Percentiles rank a stretch among this genome's conserved stretches.
These are phyloP conservation scores for Xylaria scruposa DNA, from an alignment of 495 filamentous ascomycete species.

Conservation along the genomic window DNA sequence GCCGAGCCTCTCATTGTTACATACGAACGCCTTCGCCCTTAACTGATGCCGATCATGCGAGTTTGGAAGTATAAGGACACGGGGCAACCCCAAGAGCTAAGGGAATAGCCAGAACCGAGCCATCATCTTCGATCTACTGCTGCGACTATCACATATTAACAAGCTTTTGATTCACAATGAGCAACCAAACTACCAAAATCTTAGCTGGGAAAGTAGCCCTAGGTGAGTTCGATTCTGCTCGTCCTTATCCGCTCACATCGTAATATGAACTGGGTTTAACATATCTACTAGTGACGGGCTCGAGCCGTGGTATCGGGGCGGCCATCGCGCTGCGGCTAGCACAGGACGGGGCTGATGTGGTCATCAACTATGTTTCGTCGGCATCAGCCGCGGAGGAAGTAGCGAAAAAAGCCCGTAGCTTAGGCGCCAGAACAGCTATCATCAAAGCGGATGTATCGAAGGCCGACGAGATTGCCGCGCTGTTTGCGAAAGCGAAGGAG, in stretches of 20 bases:
- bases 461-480: conserved; percentile 62
- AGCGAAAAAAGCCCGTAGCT: conserved; percentile 58
- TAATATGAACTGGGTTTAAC: not conserved
- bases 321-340: conserved; percentile 76
- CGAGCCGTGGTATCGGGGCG: conserved; percentile 71
- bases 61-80: not conserved
- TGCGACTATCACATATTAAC: conserved; percentile 17
- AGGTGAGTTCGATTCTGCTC: not conserved
- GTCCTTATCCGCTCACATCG: not conserved
- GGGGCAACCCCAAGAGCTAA: not conserved
- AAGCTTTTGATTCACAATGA: conserved; percentile 34
- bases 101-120: not conserved
- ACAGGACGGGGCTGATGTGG: conserved; percentile 67
- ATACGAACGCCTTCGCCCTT: not conserved
- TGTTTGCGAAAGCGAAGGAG: conserved; percentile 67
- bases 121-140: not conserved
- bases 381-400: conserved; percentile 65
- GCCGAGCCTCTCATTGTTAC: not conserved
- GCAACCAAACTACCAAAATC: not conserved
- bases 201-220: conserved; percentile 21
- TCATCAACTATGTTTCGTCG: conserved; percentile 74
- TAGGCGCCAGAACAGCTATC: conserved; percentile 64
- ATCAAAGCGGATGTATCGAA: conserved; percentile 75
- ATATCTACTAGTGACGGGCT: conserved; percentile 60
- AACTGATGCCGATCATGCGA: not conserved